Evolutionary conservation across 2,329 filamentous ascomycete species (phyloP).

Genomic region (Pseudocercospora vitis): DNA sequence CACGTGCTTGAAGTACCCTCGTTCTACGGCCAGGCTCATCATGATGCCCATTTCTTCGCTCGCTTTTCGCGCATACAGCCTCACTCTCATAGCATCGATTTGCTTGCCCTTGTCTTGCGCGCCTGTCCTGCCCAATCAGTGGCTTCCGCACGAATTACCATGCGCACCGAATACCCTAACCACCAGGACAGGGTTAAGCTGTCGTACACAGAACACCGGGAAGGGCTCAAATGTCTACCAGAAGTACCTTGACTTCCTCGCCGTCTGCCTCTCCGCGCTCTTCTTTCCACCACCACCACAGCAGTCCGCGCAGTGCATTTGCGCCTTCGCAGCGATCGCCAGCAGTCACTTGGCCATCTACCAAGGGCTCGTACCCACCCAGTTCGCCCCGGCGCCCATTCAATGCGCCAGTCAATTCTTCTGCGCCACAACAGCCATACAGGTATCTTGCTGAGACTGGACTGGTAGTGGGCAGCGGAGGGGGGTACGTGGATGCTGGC

Average conservation of each 20-base stretch:
- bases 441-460: slow-evolving; percentile 14
- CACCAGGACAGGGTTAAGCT: background rate
- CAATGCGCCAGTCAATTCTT: slow-evolving; percentile 22
- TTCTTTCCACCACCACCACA: slow-evolving; percentile 10
- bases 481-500: slow-evolving; percentile 46
- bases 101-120: slow-evolving; percentile 2
- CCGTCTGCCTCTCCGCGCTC: slow-evolving; percentile 12
- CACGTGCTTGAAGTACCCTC: background rate
- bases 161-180: background rate
- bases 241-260: slow-evolving; percentile 5
- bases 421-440: slow-evolving; percentile 18
- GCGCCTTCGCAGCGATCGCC: slow-evolving; percentile 14
- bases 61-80: background rate
- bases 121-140: background rate
- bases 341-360: background rate
- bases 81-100: background rate
- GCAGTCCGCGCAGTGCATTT: slow-evolving; percentile 7
- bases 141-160: background rate
- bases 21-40: background rate
- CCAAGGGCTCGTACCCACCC: slow-evolving; percentile 11
- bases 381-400: slow-evolving; percentile 19
- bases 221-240: background rate
- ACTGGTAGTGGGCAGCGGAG: slow-evolving; percentile 14
- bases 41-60: background rate
- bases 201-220: background rate